Percentiles rank a stretch among this genome's conserved stretches.
phyloP scores from a whole-genome alignment of 345 rosid species.

The Syzygium oleosum region DNA sequence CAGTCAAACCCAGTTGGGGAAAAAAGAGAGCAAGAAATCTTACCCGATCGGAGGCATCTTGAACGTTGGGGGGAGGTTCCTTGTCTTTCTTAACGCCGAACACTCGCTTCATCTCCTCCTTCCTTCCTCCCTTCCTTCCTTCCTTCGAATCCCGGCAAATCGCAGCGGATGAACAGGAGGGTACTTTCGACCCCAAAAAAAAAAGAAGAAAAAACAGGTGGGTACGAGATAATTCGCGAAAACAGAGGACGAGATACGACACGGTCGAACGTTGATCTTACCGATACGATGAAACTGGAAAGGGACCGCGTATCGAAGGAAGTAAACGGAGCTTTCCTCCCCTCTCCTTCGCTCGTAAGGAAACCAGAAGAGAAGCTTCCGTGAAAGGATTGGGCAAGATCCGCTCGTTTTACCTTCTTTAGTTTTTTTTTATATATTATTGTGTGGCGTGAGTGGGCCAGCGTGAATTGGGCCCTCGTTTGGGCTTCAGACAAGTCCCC shows the following conservation, averaged over 20 bases:
- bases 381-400: neutral
- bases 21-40: neutral
- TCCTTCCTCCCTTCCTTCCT: neutral
- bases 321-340: neutral
- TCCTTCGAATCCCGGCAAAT: neutral
- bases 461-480: too few relatives aligned
- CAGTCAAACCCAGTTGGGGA: neutral
- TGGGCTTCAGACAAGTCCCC: too few relatives aligned
- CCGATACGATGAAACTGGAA: neutral
- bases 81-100: neutral
- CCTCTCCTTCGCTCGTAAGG: neutral
- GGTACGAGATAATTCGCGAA: neutral
- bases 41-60: neutral
- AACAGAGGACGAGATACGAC: neutral
- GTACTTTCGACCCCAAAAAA: too few relatives aligned
- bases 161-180: neutral
- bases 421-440: too few relatives aligned
- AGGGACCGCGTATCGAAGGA: neutral
- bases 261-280: neutral
- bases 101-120: neutral
- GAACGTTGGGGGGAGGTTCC: neutral
- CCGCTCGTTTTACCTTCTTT: neutral
- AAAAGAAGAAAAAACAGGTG: neutral
- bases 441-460: too few relatives aligned
- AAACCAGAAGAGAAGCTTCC: neutral